Base-by-base conservation (phyloP, 2,329 filamentous ascomycete genomes). In the Plectosphaerella cucumerina region DNA sequence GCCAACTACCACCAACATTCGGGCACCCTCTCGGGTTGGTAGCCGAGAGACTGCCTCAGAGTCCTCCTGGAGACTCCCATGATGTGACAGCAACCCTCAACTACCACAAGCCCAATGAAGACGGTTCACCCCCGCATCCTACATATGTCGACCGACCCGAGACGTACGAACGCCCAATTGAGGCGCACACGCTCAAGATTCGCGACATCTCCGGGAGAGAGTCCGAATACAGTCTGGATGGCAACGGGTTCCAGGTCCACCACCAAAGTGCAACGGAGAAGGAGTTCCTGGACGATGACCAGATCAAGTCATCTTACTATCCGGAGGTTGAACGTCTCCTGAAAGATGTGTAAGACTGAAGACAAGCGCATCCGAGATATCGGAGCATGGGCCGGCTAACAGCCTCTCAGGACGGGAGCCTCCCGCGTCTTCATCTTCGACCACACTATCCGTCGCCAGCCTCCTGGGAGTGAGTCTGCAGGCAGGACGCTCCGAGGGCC, bases 311-410 rank as follows among this genome's bases (percentile, higher is more conserved):
- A 4, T 71, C 77, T 6, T 92, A 91, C 68, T 92, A 92, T 65
- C 78, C 85, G 0, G 87, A 91, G 63, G 81, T 88, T 3, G 84
- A 89, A 62, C 68, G 81, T 46, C 65, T 90, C 18, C 65, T 91
- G 0, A 85, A 85, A 51, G 78, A 82, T 4, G 76, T 64, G 85
- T 61, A 63, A 56, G 70, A 8, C n/a, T 14, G n/a, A 6, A n/a
- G 8, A 3, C 35, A 6, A 31, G 4, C 9, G 12, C 26, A 17
- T 21, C 12, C 21, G 15, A n/a, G n/a, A 5, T 15, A 26, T 9
- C n/a, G 18, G 21, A 4, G 14, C 20, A 44, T n/a, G 6, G 26
- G 31, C 37, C 23, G 8, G 31, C 15, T 35, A 17, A 23, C 49
- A 2, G 31, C 8, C n/a, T 23, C 35, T 5, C 42, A 82, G 80